A percentile compares a stretch with the other conserved stretches of the same genome.
phyloP scores from a whole-genome alignment of 2,329 filamentous ascomycete species.

The Fusarium mexicanum region DNA sequence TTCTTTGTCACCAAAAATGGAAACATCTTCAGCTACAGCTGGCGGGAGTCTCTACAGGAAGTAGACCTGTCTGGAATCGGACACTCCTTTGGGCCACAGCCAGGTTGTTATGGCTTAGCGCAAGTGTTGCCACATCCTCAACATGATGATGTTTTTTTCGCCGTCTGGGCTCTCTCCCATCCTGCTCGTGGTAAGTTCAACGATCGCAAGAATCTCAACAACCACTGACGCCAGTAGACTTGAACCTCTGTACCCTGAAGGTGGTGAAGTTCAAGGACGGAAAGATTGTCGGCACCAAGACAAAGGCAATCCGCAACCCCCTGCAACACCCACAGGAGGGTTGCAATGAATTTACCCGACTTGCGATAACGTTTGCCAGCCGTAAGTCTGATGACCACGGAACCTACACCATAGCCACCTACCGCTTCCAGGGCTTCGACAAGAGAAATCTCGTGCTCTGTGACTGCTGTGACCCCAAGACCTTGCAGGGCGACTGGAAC shows the following conservation, averaged over 20 bases:
- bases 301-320: conserved; percentile 20
- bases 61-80: neutral
- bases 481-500: conserved; percentile 19
- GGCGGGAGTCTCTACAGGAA: neutral
- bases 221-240: neutral
- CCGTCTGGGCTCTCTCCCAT: neutral
- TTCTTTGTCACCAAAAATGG: neutral
- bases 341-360: neutral
- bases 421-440: neutral
- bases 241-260: neutral
- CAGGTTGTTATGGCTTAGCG: neutral
- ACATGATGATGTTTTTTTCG: neutral
- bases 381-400: conserved; percentile 28
- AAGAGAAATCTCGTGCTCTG: neutral
- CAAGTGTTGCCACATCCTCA: neutral
- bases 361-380: neutral
- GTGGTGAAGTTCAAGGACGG: neutral
- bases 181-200: neutral
- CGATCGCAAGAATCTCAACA: neutral
- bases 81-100: neutral
- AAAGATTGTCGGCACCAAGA: neutral
- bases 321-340: neutral
- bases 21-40: neutral
- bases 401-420: conserved; percentile 26
- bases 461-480: neutral